Evolutionary conservation across 2,329 filamentous ascomycete genomes (phyloP).

Genomic region (Colletotrichum musae): DNA sequence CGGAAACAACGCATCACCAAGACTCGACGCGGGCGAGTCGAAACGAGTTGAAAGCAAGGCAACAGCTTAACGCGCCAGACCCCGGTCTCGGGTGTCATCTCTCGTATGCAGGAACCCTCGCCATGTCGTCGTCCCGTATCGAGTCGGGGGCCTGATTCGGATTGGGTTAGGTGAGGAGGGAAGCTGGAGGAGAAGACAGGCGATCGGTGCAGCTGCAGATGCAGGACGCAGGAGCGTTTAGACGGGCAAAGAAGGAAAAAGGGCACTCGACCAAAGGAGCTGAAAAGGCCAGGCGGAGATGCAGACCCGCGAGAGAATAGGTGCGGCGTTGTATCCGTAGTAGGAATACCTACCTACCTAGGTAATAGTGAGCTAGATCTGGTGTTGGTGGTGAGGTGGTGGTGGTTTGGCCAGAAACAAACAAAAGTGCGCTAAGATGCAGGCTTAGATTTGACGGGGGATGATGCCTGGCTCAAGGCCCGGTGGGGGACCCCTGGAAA

Average conservation of each 20-base stretch:
- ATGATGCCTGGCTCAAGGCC: neutral
- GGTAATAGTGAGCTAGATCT: neutral
- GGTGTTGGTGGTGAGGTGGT: neutral
- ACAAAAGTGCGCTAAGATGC: conserved; percentile 13
- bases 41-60: conserved; percentile 28
- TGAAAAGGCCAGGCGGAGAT: no score
- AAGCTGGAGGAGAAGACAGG: neutral
- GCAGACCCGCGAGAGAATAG: neutral
- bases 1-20: conserved; percentile 39
- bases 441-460: conserved; percentile 20
- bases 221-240: conserved; percentile 9
- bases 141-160: conserved; percentile 25
- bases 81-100: conserved; percentile 33
- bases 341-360: no score
- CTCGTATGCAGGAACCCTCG: conserved; percentile 39
- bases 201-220: conserved; percentile 6
- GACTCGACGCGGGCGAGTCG: conserved; percentile 27
- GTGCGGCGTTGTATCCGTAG: no score
- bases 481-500: conserved; percentile 36
- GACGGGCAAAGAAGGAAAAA: conserved; percentile 3
- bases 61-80: conserved; percentile 15
- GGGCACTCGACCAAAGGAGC: no score
- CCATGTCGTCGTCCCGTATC: conserved; percentile 19
- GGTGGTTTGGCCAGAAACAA: neutral
- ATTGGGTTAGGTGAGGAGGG: conserved; percentile 29